Evolutionary conservation across 2,329 filamentous ascomycete genomes (phyloP).

Genomic region (Clarireedia hainanense): DNA sequence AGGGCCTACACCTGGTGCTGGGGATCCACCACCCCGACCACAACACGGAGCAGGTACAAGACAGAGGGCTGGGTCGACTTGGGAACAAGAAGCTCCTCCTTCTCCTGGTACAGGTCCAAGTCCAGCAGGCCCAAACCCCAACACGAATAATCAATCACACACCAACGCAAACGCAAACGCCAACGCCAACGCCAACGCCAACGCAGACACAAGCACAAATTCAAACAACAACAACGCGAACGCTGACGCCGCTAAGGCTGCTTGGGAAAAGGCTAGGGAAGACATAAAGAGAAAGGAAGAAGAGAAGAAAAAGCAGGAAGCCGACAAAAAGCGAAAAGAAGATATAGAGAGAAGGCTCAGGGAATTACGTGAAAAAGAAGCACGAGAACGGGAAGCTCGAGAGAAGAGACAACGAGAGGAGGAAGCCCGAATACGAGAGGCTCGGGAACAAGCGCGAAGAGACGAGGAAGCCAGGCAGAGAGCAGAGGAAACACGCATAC

Average conservation of each 20-base stretch:
- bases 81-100: conserved; percentile 5
- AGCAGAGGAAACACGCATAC: conserved; percentile 11
- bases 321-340: conserved; percentile 51
- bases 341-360: conserved; percentile 45
- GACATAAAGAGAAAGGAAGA: conserved; percentile 60
- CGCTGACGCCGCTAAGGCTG: conserved; percentile 31
- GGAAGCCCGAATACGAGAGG: conserved; percentile 49
- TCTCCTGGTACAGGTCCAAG: conserved; percentile 11
- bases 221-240: neutral
- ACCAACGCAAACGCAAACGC: conserved; percentile 12
- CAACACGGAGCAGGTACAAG: conserved; percentile 8
- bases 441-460: conserved; percentile 23
- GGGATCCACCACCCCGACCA: conserved; percentile 15
- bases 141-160: neutral
- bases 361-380: conserved; percentile 50
- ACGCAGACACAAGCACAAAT: conserved; percentile 3
- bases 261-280: conserved; percentile 64
- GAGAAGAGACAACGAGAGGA: conserved; percentile 32
- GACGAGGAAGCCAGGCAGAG: conserved; percentile 18
- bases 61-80: conserved; percentile 2
- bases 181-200: neutral
- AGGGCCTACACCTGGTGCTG: conserved; percentile 5
- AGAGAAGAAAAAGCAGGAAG: conserved; percentile 53
- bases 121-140: conserved; percentile 1
- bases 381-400: conserved; percentile 31